Evolutionary conservation across 495 filamentous ascomycete species (phyloP).

Genomic region (Penicillium steckii): DNA sequence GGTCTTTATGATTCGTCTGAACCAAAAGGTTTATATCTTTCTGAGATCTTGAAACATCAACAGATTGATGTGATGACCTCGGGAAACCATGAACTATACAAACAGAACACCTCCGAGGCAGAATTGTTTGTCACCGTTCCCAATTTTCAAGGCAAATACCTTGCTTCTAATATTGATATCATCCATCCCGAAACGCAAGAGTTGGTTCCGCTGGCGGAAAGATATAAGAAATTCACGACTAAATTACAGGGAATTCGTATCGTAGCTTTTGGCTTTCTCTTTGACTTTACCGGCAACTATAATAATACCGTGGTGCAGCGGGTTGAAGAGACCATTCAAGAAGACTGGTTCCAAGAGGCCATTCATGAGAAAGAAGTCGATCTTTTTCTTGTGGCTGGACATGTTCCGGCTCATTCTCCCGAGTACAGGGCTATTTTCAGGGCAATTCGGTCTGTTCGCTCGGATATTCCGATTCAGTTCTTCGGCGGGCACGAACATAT

Average conservation of each 20-base stretch:
- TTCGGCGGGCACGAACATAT: constrained; percentile 93
- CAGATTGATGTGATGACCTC: constrained; percentile 81
- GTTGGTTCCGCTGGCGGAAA: constrained; percentile 71
- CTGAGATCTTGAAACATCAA: constrained; percentile 80
- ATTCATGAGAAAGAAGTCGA: constrained; percentile 79
- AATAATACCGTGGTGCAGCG: constrained; percentile 85
- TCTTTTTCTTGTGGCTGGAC: constrained; percentile 83
- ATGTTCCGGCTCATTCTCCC: constrained; percentile 75
- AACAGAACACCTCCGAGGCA: constrained; percentile 66
- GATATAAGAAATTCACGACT: constrained; percentile 86
- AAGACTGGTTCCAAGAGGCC: constrained; percentile 86
- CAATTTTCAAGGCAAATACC: constrained; percentile 70
- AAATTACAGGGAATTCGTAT: constrained; percentile 82
- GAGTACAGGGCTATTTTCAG: constrained; percentile 77
- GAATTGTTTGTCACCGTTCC: constrained; percentile 79
- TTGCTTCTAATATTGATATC: constrained; percentile 93
- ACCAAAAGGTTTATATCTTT: constrained; percentile 84
- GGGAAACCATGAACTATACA: constrained; percentile 96
- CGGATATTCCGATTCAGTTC: constrained; percentile 85
- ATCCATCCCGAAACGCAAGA: constrained; percentile 66
- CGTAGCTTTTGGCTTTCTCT: constrained; percentile 88
- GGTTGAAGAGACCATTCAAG: constrained; percentile 74
- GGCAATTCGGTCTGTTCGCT: constrained; percentile 73
- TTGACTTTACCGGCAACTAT: constrained; percentile 84
- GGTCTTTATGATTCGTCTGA: constrained; percentile 90